Evolutionary conservation across 78 protist species (phyloP), one percentile per base, ranked within the genome.

Genomic region (Goniomonas avonlea): DNA sequence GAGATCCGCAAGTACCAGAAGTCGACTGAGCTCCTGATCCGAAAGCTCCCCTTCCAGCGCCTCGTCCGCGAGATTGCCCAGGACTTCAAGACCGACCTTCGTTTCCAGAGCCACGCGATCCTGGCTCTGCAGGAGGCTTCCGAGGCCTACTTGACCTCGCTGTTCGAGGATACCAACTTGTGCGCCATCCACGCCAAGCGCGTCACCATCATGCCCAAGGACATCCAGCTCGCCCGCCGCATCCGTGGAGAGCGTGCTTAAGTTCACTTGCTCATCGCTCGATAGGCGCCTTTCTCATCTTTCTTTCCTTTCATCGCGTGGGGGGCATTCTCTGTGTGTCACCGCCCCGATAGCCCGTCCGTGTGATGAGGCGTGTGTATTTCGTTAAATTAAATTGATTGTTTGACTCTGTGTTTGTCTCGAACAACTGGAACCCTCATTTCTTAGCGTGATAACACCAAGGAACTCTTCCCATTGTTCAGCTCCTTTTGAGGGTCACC

Each of bases 191-290:
- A 86, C 77, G 91, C 87, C 66, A 47, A 68, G 76, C 83, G 81
- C 94, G 95, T 91, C 31, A 94, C 96, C 41, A 83, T 94, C 85
- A 89, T 95, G 94, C 91, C 94, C 75, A 89, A 89, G 88, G 98
- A 94, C 85, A 85, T 92, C 55, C 93, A 92, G 81, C 87, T 94
- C n/a, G 95, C 98, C 40, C 70, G 94, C 45, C 82, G 95, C 63
- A 90, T 94, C 81, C 86, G 95, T 39, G 97, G 97, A 27, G 93
- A 93, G 87, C 41, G 74, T 25, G 71, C 71, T 7, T 63, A 37
- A 63, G 45, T n/a, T n/a, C n/a, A n/a, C n/a, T n/a, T n/a, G n/a
- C n/a, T n/a, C n/a, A n/a, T n/a, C n/a, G n/a, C n/a, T n/a, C n/a
- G n/a, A n/a, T n/a, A n/a, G n/a, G n/a, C n/a, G n/a, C n/a, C n/a